A percentile compares a stretch with the other conserved stretches of the same genome.
These are phyloP conservation scores for Flaveria brownii DNA, from an alignment of 129 eudicot species.

Conservation along the genomic window DNA sequence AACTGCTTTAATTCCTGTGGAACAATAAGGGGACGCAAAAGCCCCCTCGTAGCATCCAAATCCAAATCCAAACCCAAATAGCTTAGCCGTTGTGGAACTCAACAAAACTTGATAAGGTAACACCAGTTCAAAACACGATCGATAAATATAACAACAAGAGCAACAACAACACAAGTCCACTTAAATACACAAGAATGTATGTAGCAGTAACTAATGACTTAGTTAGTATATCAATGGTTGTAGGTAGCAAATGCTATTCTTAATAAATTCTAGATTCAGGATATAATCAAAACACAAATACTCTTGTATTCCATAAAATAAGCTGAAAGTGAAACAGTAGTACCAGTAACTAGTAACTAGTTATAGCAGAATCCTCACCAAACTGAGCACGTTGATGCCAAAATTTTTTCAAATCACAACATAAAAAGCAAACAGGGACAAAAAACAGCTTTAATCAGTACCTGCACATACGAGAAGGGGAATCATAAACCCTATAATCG, in stretches of 20 bases:
- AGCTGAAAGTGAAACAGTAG: slow-evolving; percentile 5
- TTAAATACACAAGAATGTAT: slow-evolving; percentile 11
- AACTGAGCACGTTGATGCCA: slow-evolving; percentile 56
- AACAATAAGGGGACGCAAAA: slow-evolving; percentile 38
- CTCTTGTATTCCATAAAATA: slow-evolving; percentile 6
- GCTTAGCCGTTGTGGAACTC: slow-evolving; percentile 45
- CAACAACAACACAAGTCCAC: background rate
- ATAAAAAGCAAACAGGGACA: slow-evolving; percentile 7
- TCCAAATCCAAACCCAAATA: slow-evolving; percentile 5
- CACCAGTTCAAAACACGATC: slow-evolving; percentile 57
- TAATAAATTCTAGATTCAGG: background rate
- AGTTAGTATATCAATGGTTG: no score
- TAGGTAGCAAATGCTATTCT: no score
- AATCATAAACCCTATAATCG: background rate
- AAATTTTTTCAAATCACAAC: slow-evolving; percentile 40
- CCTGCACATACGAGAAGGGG: background rate
- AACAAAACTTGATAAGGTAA: slow-evolving; percentile 48
- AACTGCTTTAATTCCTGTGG: slow-evolving; percentile 57
- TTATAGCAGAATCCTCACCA: slow-evolving; percentile 54
- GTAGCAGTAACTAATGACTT: slow-evolving; percentile 15
- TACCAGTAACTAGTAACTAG: background rate
- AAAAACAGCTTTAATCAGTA: background rate
- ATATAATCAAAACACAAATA: slow-evolving; percentile 18
- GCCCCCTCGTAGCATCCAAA: slow-evolving; percentile 38
- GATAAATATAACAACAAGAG: slow-evolving; percentile 42